Percentiles rank a stretch among this genome's conserved stretches.
Evolutionary conservation across 352 stramenopile genomes (phyloP).

Genomic region (Phytophthora sojae): DNA sequence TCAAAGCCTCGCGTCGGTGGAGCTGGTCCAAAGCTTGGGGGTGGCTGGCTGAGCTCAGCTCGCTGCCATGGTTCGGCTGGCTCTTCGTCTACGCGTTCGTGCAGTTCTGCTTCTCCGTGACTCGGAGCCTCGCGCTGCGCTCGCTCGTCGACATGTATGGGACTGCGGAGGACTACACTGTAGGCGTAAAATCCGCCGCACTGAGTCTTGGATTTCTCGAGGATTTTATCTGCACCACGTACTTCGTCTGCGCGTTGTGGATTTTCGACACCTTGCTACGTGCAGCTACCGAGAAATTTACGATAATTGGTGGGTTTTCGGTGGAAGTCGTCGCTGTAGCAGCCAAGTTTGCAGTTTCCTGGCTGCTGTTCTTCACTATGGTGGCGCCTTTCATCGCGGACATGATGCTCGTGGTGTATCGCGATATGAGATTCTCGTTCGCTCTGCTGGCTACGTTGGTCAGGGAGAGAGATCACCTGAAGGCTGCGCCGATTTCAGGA

Average conservation of each 20-base stretch:
- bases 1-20: background rate
- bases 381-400: constrained; percentile 39
- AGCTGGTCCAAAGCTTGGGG: background rate
- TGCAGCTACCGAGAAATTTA: background rate
- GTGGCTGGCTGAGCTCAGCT: background rate
- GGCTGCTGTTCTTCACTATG: constrained; percentile 27
- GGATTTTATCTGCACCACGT: constrained; percentile 42
- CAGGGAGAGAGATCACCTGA: constrained; percentile 37
- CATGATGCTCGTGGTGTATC: constrained; percentile 40
- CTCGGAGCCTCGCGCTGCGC: constrained; percentile 25
- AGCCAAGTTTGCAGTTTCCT: background rate
- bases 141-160: constrained; percentile 30
- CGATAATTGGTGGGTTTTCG: background rate
- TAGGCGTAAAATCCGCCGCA: constrained; percentile 15
- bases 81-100: constrained; percentile 26
- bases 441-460: constrained; percentile 27
- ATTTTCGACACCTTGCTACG: constrained; percentile 20
- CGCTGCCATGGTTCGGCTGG: constrained; percentile 24
- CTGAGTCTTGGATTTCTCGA: constrained; percentile 34
- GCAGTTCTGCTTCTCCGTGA: constrained; percentile 29
- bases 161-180: constrained; percentile 13
- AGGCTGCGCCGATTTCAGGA: constrained; percentile 32
- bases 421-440: constrained; percentile 45
- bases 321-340: constrained; percentile 1
- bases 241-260: constrained; percentile 33